Conservation (phyloP, 768 basidiomycete species). For the Hygrophorus pudorinus region DNA sequence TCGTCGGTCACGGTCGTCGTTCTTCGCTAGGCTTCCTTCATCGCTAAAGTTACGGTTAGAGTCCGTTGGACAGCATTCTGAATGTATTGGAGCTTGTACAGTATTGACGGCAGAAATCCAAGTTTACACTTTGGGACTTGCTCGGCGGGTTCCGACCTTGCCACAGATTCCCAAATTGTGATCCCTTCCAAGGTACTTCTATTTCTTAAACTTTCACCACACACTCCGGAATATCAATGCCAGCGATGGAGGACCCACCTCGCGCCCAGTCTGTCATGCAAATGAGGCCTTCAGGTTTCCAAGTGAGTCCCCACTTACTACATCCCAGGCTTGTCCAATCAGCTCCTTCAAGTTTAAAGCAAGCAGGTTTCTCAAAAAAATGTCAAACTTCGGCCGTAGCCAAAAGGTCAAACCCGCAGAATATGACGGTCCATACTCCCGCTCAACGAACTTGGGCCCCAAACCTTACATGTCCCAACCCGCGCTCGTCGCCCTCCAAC, state of each 20-base stretch:
- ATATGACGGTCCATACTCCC: constrained; percentile 16
- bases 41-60: too few relatives aligned
- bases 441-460: constrained; percentile 22
- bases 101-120: too few relatives aligned
- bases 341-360: constrained; percentile 18
- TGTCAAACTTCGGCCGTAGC: constrained; percentile 12
- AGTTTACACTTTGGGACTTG: too few relatives aligned
- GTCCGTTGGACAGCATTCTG: too few relatives aligned
- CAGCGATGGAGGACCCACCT: constrained; percentile 13
- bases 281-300: constrained; percentile 13
- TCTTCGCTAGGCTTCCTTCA: too few relatives aligned
- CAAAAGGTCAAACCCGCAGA: constrained; percentile 12
- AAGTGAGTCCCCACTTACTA: constrained; percentile 15
- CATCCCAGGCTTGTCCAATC: not conserved
- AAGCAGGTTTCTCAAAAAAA: constrained; percentile 30
- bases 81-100: too few relatives aligned
- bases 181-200: too few relatives aligned
- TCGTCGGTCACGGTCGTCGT: too few relatives aligned
- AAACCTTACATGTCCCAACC: constrained; percentile 43
- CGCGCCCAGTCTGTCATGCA: constrained; percentile 16
- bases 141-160: too few relatives aligned
- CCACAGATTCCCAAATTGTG: too few relatives aligned
- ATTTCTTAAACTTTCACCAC: too few relatives aligned
- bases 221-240: not conserved
- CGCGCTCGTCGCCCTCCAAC: constrained; percentile 22